A percentile compares a stretch with the other conserved stretches of the same genome.
Evolutionary conservation across 2,329 filamentous ascomycete genomes (phyloP).

Genomic region (Fusarium phyllophilum): DNA sequence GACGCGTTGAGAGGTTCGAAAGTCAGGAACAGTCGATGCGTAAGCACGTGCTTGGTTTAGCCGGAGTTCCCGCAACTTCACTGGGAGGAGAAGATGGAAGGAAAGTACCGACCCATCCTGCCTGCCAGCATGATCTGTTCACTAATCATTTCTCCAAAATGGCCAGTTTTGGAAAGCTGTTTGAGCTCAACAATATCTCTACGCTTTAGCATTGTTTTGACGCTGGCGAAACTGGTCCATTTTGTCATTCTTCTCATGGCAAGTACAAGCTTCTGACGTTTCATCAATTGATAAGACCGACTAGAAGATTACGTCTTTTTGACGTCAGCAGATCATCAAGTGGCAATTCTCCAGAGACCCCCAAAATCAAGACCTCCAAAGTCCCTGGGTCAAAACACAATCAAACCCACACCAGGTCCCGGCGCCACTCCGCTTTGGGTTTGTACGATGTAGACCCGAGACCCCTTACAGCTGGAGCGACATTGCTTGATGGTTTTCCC

Average conservation of each 20-base stretch:
- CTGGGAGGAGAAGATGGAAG: background rate
- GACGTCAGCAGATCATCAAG: constrained; percentile 27
- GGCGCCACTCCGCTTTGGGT: constrained; percentile 5
- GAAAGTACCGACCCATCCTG: background rate
- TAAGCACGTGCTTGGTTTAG: constrained; percentile 25
- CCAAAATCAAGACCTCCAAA: background rate
- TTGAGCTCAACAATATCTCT: background rate
- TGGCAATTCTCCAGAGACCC: constrained; percentile 13
- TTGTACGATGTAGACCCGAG: background rate
- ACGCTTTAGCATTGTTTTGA: background rate
- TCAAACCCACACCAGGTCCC: constrained; percentile 8
- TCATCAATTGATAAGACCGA: background rate
- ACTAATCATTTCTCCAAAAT: constrained; percentile 22
- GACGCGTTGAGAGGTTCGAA: constrained; percentile 24
- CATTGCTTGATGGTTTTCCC: constrained; percentile 5
- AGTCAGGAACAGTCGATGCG: constrained; percentile 15
- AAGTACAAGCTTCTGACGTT: background rate
- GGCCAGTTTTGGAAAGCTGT: background rate
- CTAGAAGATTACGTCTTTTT: constrained; percentile 21
- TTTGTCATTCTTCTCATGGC: background rate
- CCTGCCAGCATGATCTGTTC: constrained; percentile 11
- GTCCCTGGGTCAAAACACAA: background rate
- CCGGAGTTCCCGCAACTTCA: constrained; percentile 9
- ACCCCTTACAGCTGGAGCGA: constrained; percentile 2
- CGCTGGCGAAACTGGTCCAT: background rate